Conservation (phyloP, 2,329 filamentous ascomycete species). For the Apiospora kogelbergensis region DNA sequence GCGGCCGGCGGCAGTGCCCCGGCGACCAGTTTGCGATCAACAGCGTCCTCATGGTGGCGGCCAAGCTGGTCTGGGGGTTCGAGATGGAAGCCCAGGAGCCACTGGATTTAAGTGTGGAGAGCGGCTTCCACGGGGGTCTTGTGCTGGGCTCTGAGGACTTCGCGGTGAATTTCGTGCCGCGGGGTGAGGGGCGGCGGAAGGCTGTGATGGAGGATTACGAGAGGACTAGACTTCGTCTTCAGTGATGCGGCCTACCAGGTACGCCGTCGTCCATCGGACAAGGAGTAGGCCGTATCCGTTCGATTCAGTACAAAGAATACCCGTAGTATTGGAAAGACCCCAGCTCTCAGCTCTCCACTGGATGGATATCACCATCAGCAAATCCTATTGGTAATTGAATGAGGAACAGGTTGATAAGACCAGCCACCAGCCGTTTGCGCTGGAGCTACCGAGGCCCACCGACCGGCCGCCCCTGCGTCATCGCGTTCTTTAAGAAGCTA, state of each 20-base stretch:
- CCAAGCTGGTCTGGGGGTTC: constrained; percentile 15
- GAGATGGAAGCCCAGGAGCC: background rate
- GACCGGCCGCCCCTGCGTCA: background rate
- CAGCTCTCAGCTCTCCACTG: too few species aligned
- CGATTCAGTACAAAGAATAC: too few species aligned
- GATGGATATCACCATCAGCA: background rate
- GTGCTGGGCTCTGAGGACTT: constrained; percentile 10
- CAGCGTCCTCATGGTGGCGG: constrained; percentile 7
- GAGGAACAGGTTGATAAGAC: background rate
- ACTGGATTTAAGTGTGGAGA: constrained; percentile 13
- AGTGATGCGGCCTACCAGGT: background rate
- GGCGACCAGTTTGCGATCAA: constrained; percentile 14
- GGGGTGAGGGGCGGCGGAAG: background rate
- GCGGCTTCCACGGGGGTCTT: constrained; percentile 12
- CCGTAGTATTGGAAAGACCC: too few species aligned
- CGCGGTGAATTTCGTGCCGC: constrained; percentile 7
- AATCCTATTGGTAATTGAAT: background rate
- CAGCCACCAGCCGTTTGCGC: background rate
- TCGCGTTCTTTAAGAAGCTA: background rate
- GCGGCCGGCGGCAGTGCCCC: constrained; percentile 14
- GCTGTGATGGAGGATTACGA: constrained; percentile 9
- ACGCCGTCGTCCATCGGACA: too few species aligned
- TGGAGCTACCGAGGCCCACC: background rate
- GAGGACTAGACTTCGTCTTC: background rate
- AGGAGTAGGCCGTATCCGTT: too few species aligned